Evolutionary conservation across 148 eudicot species (phyloP).

Genomic region (Cornus controversa): DNA sequence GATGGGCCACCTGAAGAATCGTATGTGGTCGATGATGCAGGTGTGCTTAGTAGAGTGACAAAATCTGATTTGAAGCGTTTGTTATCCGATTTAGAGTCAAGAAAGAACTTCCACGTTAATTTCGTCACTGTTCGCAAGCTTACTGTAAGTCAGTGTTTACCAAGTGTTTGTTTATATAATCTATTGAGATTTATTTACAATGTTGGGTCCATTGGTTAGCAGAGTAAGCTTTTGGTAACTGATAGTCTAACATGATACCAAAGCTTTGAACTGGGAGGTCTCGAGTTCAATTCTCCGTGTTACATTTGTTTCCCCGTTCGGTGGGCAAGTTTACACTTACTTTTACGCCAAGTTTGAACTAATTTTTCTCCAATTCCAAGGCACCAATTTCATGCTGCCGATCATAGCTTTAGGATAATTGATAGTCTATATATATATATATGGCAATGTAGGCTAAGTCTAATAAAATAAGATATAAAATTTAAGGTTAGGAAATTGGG

Average conservation of each 20-base stretch:
- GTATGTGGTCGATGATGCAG: slow-evolving; percentile 93
- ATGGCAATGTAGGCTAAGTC: neutral
- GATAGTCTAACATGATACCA: neutral
- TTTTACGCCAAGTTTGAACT: too few species aligned
- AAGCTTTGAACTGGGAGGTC: neutral
- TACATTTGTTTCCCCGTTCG: too few species aligned
- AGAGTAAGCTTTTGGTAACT: too few species aligned
- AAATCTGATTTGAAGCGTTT: slow-evolving; percentile 77
- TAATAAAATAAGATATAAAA: neutral
- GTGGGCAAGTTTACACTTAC: too few species aligned
- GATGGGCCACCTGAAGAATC: slow-evolving; percentile 84
- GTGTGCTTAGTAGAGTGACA: slow-evolving; percentile 86
- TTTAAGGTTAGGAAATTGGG: neutral
- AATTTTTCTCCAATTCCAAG: too few species aligned
- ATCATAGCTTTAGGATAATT: too few species aligned
- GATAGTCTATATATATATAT: neutral
- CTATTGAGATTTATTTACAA: neutral
- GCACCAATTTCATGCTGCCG: too few species aligned
- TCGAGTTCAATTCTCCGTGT: too few species aligned
- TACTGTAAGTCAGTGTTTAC: slow-evolving; percentile 47
- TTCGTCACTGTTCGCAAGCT: slow-evolving; percentile 88
- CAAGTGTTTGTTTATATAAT: neutral
- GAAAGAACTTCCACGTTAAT: slow-evolving; percentile 78
- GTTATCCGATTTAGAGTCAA: slow-evolving; percentile 83
- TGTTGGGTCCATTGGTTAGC: too few species aligned